phyloP scores from a whole-genome alignment of 1,139 yeast species.

The Geotrichum australiense region DNA sequence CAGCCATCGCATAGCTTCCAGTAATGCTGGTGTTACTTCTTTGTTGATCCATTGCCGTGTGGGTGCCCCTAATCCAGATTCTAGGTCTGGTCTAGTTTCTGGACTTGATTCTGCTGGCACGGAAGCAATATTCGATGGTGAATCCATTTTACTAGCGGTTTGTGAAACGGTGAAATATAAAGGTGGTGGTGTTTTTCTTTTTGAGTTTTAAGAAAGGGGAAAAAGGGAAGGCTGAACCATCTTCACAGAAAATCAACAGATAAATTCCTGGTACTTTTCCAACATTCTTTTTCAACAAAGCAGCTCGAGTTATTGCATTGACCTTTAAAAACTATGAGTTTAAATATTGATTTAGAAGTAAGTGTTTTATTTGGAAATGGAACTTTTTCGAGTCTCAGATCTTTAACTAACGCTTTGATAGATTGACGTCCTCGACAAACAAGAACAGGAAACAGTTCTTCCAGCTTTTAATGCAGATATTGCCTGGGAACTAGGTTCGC shows the following conservation, averaged over 20 bases:
- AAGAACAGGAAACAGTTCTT: constrained; percentile 28
- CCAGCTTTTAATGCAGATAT: constrained; percentile 31
- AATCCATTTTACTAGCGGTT: too few relatives aligned
- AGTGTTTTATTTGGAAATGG: not conserved
- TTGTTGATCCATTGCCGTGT: constrained; percentile 71
- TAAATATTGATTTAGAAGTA: constrained; percentile 15
- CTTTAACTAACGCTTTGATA: constrained; percentile 8
- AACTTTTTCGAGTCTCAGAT: too few relatives aligned
- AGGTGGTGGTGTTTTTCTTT: too few relatives aligned
- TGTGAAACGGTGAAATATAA: too few relatives aligned
- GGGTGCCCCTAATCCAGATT: constrained; percentile 62
- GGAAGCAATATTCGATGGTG: too few relatives aligned
- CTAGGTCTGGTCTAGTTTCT: too few relatives aligned
- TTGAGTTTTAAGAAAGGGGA: too few relatives aligned
- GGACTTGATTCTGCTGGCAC: too few relatives aligned
- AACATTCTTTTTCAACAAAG: not conserved
- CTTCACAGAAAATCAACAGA: not conserved
- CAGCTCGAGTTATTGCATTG: too few relatives aligned
- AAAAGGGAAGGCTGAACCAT: constrained; percentile 1
- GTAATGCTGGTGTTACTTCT: constrained; percentile 57
- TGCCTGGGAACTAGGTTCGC: constrained; percentile 33
- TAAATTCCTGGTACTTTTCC: too few relatives aligned
- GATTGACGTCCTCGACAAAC: constrained; percentile 26
- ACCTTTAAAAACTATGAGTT: constrained; percentile 12
- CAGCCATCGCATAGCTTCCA: constrained; percentile 58